Percentiles rank a stretch among this genome's conserved stretches.
Evolutionary conservation across 192 early-diverging fungal genomes (phyloP).

Genomic region (Spizellomyces sp.): DNA sequence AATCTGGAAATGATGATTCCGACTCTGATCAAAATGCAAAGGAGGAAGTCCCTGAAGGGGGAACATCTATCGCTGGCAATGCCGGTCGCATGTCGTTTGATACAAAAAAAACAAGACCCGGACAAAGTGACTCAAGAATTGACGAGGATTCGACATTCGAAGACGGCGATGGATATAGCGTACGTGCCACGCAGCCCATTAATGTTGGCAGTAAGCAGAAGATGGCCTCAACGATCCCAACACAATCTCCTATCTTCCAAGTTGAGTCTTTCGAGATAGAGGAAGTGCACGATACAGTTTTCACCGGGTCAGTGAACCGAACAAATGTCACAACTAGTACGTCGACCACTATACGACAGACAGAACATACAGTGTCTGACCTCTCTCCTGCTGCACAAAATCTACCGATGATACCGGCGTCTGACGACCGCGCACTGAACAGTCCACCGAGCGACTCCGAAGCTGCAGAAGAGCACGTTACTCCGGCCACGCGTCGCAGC

Average conservation of each 20-base stretch:
- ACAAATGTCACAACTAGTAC: background rate
- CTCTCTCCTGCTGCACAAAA: too few species aligned
- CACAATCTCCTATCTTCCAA: slow-evolving; percentile 17
- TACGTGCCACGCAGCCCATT: slow-evolving; percentile 21
- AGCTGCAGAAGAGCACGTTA: background rate
- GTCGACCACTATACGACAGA: background rate
- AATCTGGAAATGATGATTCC: slow-evolving; percentile 22
- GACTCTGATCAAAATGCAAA: slow-evolving; percentile 29
- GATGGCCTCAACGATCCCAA: background rate
- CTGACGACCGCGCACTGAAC: too few species aligned
- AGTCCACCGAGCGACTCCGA: background rate
- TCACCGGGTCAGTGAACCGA: slow-evolving; percentile 27
- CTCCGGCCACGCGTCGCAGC: background rate
- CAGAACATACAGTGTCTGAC: too few species aligned
- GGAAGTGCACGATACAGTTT: slow-evolving; percentile 19
- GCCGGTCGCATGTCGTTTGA: slow-evolving; percentile 70
- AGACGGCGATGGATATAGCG: slow-evolving; percentile 40
- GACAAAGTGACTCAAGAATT: background rate
- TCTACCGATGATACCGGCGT: too few species aligned
- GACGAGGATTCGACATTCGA: slow-evolving; percentile 23
- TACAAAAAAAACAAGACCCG: slow-evolving; percentile 7
- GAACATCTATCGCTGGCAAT: slow-evolving; percentile 45
- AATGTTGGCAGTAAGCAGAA: slow-evolving; percentile 1
- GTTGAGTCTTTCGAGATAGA: slow-evolving; percentile 27
- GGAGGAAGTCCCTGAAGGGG: slow-evolving; percentile 36